These are phyloP conservation scores for Hypoxylon fragiforme DNA, from an alignment of 495 filamentous ascomycete species.

Conservation along the genomic window DNA sequence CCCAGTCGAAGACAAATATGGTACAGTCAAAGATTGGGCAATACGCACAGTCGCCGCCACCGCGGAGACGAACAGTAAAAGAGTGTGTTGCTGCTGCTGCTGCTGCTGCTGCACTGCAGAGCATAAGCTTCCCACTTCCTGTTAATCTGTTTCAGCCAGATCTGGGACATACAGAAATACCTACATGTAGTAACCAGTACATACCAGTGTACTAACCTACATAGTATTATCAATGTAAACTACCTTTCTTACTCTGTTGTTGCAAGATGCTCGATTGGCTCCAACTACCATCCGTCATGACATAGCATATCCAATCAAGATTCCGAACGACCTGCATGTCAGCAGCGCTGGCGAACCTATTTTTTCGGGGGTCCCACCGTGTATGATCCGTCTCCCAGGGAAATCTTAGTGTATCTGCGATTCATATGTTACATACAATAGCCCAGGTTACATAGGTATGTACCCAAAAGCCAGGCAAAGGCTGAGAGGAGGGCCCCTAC, in stretches of 20 bases:
- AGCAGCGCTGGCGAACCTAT: slow-evolving; percentile 30
- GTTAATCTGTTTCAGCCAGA: slow-evolving; percentile 43
- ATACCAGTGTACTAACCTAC: no score
- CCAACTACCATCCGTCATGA: slow-evolving; percentile 17
- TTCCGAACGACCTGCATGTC: slow-evolving; percentile 30
- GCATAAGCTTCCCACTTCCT: slow-evolving; percentile 25
- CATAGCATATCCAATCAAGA: slow-evolving; percentile 33
- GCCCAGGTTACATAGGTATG: background rate
- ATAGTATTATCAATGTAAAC: no score
- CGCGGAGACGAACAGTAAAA: slow-evolving; percentile 27
- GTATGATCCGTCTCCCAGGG: slow-evolving; percentile 27
- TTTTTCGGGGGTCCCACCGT: slow-evolving; percentile 22
- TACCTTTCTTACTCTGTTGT: no score
- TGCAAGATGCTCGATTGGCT: slow-evolving; percentile 28
- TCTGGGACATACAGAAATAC: slow-evolving; percentile 34
- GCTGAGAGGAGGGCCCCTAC: background rate
- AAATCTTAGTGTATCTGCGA: slow-evolving; percentile 26
- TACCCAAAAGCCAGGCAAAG: background rate
- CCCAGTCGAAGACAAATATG: slow-evolving; percentile 24
- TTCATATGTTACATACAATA: slow-evolving; percentile 2
- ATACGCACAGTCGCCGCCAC: slow-evolving; percentile 30
- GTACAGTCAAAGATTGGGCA: slow-evolving; percentile 24
- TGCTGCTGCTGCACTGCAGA: no score
- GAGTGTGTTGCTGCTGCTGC: no score
- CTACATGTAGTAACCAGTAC: slow-evolving; percentile 6